Evolutionary conservation across 2,329 filamentous ascomycete species (phyloP), one percentile per base, ranked within the genome.

Genomic region (Drechslera avenae): DNA sequence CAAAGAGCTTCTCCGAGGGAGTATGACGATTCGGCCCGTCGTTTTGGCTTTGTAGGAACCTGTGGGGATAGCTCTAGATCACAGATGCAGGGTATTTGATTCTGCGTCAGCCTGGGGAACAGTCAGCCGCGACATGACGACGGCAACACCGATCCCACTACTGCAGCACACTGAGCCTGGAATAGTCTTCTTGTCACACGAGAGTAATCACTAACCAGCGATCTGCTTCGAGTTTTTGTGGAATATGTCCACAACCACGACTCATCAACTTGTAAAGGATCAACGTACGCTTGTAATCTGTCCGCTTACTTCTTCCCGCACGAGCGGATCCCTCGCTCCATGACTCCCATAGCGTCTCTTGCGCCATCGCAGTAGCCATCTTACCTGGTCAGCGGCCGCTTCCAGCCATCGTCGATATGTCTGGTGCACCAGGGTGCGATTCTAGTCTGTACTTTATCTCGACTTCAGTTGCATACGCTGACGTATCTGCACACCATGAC

Each of bases 371-470:
- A 43, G 17, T 31, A 43, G 17, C 39, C 18, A 52, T 49, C 49
- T 33, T n/a, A 34, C 19, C 39, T 34, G 39, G 46, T 39, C 50
- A 32, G 39, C 45, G 19, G 45, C 39, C 32, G 28, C 8, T 26
- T 34, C 45, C 45, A 36, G 45, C 39, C 21, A 39, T 39, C 30
- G 34, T 39, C 30, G 17, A n/a, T 12, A 37, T 47, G 19, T 30
- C 28, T 26, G 31, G 30, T 35, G 23, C 46, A 10, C 17, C 35
- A 46, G 31, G 36, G 12, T 13, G 21, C 21, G 18, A 34, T n/a
- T 5, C 21, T 57, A 50, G 52, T 33, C 23, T 26, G 17, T 35
- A 53, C 49, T 47, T 31, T 56, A 55, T 56, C 32, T 50, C 9
- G 10, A 55, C 55, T 40, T 28, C 39, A 31, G 9, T 30, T 12